Evolutionary conservation across 1,139 yeast genomes (phyloP), one percentile per base, ranked within the genome.

Genomic region (Kluyveromyces sp.): DNA sequence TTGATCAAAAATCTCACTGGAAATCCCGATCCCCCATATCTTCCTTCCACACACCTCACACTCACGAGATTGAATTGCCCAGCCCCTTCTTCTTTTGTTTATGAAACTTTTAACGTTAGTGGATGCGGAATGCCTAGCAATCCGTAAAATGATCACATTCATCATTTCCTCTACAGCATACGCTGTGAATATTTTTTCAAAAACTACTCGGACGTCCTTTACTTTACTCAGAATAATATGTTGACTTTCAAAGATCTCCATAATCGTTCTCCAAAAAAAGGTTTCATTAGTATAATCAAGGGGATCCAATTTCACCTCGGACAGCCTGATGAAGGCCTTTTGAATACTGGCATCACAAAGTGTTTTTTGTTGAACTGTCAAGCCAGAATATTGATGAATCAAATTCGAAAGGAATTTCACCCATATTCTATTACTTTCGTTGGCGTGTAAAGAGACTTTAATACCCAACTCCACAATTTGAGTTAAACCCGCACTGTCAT

Each of bases 21-120:
- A 65, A 2, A 79, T 64, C 0, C 75, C 75, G 0, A 74, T 57
- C 0, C 95, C 95, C 74, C 84, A 77, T 33, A 85, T 63, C 28
- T 65, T 64, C 49, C 75, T 77, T 1, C 84, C 87, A 60, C 96
- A 87, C 0, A 81, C 74, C 38, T 83, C 82, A 61, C 96, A 87
- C 36, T 68, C 73, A 39, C 70, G 63, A 20, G 64, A 63, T 2
- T 66, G 59, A 3, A 80, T 72, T 1, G 76, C 64, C 85, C 92
- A 81, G 0, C 95, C 95, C 42, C 65, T 63, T 16, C 36, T 41
- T 19, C 55, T 40, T 2, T 39, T 39, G n/a, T 20, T 39, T 16
- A 48, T 46, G 41, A 59, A 56, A 12, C 34, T 13, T 4, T 40
- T 31, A n/a, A 53, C 48, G 31, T 52, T 47, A 3, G 42, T 49